Evolutionary conservation across 164 flowering plant genomes (phyloP).

Genomic region (Echeveria elegans): DNA sequence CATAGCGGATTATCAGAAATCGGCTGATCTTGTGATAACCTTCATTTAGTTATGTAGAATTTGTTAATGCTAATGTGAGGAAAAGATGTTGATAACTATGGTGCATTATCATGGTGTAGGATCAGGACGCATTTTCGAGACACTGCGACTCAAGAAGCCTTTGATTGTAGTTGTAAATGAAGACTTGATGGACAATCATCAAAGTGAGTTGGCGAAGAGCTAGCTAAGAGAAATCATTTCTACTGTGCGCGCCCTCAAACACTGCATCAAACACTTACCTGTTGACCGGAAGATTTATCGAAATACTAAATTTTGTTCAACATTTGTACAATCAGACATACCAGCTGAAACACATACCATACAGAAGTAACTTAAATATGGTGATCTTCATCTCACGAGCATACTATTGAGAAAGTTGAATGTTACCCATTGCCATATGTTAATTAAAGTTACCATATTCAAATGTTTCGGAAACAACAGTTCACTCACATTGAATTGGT

Average conservation of each 20-base stretch:
- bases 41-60: background rate
- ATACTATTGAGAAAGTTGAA: too few species aligned
- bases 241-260: slow-evolving; percentile 70
- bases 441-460: too few species aligned
- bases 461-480: too few species aligned
- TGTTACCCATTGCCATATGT: too few species aligned
- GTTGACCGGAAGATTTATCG: slow-evolving; percentile 66
- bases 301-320: background rate
- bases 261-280: slow-evolving; percentile 48
- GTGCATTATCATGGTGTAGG: slow-evolving; percentile 32
- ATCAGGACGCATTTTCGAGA: slow-evolving; percentile 97
- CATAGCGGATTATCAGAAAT: slow-evolving; percentile 57
- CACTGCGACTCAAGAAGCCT: slow-evolving; percentile 63
- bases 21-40: slow-evolving; percentile 70
- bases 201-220: slow-evolving; percentile 93
- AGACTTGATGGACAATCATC: slow-evolving; percentile 99
- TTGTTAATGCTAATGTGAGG: background rate
- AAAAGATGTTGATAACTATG: too few species aligned
- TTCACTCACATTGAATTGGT: too few species aligned
- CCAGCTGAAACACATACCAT: too few species aligned
- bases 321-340: too few species aligned
- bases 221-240: slow-evolving; percentile 83
- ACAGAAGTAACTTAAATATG: background rate
- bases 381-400: too few species aligned
- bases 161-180: slow-evolving; percentile 91